Percentiles rank a stretch among this genome's conserved stretches.
Conservation (phyloP, 768 basidiomycete genomes). For the Serendipita sp. region DNA sequence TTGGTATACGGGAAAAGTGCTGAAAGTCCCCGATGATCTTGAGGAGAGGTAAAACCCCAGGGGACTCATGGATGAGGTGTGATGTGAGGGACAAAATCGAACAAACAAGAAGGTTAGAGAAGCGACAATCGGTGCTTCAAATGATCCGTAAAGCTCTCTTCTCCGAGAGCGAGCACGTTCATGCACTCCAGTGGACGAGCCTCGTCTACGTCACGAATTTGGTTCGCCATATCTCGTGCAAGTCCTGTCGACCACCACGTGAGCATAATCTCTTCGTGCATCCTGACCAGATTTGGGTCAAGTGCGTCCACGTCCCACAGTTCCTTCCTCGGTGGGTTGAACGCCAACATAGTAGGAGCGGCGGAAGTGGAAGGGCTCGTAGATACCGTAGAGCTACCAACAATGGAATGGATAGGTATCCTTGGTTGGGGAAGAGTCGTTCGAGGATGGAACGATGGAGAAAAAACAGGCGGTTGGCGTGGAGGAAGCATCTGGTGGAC, state of each 20-base stretch:
- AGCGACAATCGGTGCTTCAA: neutral
- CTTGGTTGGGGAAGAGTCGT: too few relatives aligned
- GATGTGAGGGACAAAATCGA: neutral
- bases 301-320: slow-evolving; percentile 2
- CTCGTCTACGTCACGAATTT: neutral
- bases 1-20: too few relatives aligned
- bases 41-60: too few relatives aligned
- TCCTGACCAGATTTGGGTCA: neutral
- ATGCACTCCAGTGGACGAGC: neutral
- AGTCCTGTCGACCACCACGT: neutral
- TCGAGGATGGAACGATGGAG: too few relatives aligned
- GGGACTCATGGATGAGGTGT: too few relatives aligned
- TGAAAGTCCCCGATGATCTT: too few relatives aligned
- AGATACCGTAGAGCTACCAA: too few relatives aligned
- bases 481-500: too few relatives aligned
- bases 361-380: too few relatives aligned
- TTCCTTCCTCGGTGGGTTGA: neutral
- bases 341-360: neutral
- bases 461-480: too few relatives aligned
- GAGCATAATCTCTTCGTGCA: neutral
- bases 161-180: neutral
- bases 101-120: neutral
- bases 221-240: neutral
- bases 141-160: neutral
- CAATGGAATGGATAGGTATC: too few relatives aligned